Evolutionary conservation across 495 filamentous ascomycete species (phyloP).

Genomic region (Tuber borchii): DNA sequence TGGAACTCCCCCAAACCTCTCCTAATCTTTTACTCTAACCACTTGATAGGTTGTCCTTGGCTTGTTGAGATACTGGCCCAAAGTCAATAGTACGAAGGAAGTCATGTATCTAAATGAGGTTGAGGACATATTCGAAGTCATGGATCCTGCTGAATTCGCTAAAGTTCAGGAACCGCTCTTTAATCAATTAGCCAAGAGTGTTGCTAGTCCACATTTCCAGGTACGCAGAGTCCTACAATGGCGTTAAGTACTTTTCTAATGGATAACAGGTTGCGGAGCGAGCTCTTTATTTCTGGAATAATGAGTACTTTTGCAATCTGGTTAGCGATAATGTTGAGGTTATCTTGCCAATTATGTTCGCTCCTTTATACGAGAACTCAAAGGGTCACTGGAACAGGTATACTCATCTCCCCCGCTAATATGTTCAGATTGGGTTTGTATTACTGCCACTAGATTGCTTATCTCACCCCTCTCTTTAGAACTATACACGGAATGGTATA

Average conservation of each 20-base stretch:
- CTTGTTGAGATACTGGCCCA: constrained; percentile 94
- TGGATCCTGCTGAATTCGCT: constrained; percentile 97
- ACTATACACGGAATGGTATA: constrained; percentile 99
- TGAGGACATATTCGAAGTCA: constrained; percentile 99
- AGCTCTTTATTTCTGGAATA: constrained; percentile 99
- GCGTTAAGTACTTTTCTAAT: constrained; percentile 1
- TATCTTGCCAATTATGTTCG: constrained; percentile 98
- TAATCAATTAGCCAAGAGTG: constrained; percentile 93
- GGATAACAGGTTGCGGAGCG: constrained; percentile 73
- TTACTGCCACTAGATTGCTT: constrained; percentile 6
- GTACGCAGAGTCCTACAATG: constrained; percentile 43
- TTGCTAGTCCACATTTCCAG: constrained; percentile 98
- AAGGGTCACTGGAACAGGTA: constrained; percentile 99
- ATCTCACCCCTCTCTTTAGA: constrained; percentile 46
- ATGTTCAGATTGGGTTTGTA: neutral
- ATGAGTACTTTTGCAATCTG: constrained; percentile 99
- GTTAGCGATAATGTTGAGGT: constrained; percentile 98
- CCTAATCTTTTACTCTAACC: neutral
- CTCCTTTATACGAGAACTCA: constrained; percentile 96
- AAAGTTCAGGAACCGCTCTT: constrained; percentile 98
- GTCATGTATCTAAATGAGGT: constrained; percentile 99
- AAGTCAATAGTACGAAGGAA: constrained; percentile 98
- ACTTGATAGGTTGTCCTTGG: constrained; percentile 75
- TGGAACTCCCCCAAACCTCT: constrained; percentile 24
- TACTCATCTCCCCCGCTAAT: constrained; percentile 30